Evolutionary conservation across 2,329 filamentous ascomycete species (phyloP).

Genomic region (Biscogniauxia sp.): DNA sequence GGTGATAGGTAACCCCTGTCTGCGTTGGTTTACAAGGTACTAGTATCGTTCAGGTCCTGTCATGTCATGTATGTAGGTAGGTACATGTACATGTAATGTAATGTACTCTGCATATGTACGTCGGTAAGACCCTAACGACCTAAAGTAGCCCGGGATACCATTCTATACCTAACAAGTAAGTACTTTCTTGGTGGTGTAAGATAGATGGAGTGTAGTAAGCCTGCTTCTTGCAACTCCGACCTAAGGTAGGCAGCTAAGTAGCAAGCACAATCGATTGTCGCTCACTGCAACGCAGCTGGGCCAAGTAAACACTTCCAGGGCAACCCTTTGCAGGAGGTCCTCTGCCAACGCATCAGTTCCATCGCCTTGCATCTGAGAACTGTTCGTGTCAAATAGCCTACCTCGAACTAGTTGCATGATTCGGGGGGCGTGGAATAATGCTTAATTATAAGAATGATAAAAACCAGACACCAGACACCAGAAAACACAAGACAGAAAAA

Average conservation of each 20-base stretch:
- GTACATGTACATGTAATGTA: neutral
- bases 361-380: neutral
- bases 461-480: too few relatives aligned
- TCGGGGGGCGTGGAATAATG: neutral
- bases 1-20: neutral
- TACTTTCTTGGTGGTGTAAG: neutral
- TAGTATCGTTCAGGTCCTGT: too few relatives aligned
- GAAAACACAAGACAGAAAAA: too few relatives aligned
- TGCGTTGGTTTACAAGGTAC: neutral
- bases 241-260: neutral
- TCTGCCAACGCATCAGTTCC: neutral
- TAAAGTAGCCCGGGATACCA: too few relatives aligned
- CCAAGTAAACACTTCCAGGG: conserved; percentile 17
- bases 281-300: conserved; percentile 18
- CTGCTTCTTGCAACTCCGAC: neutral
- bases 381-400: neutral
- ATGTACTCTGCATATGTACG: neutral
- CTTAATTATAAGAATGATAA: neutral
- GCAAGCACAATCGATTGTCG: conserved; percentile 20
- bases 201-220: neutral
- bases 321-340: conserved; percentile 2
- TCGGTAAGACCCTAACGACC: neutral
- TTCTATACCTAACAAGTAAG: neutral
- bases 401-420: neutral
- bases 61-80: neutral